A percentile compares a stretch with the other conserved stretches of the same genome.
Conservation (phyloP, 2,329 filamentous ascomycete genomes). For the Fusarium pseudograminearum region DNA sequence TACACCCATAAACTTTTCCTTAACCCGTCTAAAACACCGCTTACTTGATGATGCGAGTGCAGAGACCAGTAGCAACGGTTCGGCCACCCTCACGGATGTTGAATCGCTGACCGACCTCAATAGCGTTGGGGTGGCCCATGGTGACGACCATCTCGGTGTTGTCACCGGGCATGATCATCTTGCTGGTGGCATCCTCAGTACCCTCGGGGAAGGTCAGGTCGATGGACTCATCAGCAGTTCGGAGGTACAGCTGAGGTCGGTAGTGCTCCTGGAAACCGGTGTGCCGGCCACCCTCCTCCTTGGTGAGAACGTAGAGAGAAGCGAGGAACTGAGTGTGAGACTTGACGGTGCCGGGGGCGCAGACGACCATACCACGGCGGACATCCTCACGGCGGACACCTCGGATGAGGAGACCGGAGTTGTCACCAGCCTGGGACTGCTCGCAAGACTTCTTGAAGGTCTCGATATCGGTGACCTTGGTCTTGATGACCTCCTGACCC, state of each 20-base stretch:
- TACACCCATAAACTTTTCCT: slow-evolving; percentile 35
- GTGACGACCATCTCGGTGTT: slow-evolving; percentile 97
- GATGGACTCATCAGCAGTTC: slow-evolving; percentile 86
- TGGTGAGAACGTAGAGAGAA: slow-evolving; percentile 96
- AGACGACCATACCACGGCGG: slow-evolving; percentile 92
- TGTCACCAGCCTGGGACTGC: slow-evolving; percentile 95
- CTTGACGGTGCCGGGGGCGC: slow-evolving; percentile 84
- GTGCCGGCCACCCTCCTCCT: slow-evolving; percentile 98
- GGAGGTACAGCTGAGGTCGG: slow-evolving; percentile 94
- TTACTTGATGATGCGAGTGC: slow-evolving; percentile 78
- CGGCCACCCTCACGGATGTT: slow-evolving; percentile 98
- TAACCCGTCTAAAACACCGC: slow-evolving; percentile 27
- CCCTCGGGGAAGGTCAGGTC: slow-evolving; percentile 89
- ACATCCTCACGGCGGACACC: slow-evolving; percentile 97
- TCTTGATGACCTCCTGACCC: slow-evolving; percentile 85
- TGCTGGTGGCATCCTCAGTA: slow-evolving; percentile 75
- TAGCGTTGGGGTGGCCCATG: slow-evolving; percentile 84
- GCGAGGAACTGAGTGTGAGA: slow-evolving; percentile 91
- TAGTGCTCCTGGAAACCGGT: slow-evolving; percentile 97
- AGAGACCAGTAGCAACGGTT: slow-evolving; percentile 85
- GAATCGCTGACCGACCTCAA: slow-evolving; percentile 94
- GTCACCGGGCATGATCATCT: slow-evolving; percentile 97
- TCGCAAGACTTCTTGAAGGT: slow-evolving; percentile 99
- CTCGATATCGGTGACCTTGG: slow-evolving; percentile 99
- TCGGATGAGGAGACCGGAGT: slow-evolving; percentile 96